Base-by-base conservation (phyloP, 495 filamentous ascomycete genomes). In the Aspergillus asperescens region DNA sequence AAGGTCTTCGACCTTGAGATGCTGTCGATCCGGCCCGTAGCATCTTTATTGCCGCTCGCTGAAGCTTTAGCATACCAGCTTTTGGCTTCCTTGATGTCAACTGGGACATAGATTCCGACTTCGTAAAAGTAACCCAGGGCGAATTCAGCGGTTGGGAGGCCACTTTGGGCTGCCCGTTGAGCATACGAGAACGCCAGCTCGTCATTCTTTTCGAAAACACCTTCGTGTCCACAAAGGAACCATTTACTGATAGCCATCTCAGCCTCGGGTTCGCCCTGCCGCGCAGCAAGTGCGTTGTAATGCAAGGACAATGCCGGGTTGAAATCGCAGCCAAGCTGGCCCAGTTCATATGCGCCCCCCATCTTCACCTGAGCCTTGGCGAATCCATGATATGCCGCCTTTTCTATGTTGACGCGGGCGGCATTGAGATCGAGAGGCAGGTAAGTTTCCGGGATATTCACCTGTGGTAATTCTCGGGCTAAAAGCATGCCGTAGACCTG, bases 241-340 rank as follows among this genome's bases (percentile, higher is more conserved):
- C 93, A 98, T 69, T 96, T 94, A 63, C 91, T 96, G 53, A 98
- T 92, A 20, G 90, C 89, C 80, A 98, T 90, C 46, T 95, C 89
- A 0, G 92, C 93, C 61, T 97, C 93, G 0, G 88, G 71, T 59
- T 96, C 90, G 7, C 83, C 83, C 68, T 97, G 94, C 34, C 87
- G 83, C 4, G 93, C 86, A 16, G 93, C 94, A 34, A 98, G 78
- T 48, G 89, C 90, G 64, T 96, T 96, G 68, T 98, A 98, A 59
- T 98, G 93, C 52, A 98, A 69, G 4, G 92, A 96, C 44, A 95
- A 72, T 5, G 87, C 84, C 0, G 93, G 93, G 59, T 92, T 88
- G 69, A 98, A 98, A 58, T 97, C 92, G 65, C 93, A 96, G 19
- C 89, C 88, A 7, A 98, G 77, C 61, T 90, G 85, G 64, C 90